Evolutionary conservation across 106 monocot species (phyloP).

Genomic region (Acorus gramineus): DNA sequence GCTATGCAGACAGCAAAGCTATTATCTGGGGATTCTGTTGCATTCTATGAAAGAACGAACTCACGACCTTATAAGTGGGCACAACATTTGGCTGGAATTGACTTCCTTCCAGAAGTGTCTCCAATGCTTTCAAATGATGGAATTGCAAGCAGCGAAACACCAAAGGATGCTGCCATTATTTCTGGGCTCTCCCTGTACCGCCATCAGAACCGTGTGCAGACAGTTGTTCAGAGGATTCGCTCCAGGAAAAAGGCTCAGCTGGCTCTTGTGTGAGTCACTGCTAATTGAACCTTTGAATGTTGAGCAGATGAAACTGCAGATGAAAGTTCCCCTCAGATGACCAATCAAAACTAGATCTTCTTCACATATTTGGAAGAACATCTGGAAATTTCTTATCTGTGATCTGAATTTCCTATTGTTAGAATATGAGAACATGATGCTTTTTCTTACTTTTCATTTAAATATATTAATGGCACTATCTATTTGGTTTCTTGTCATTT

Average conservation of each 20-base stretch:
- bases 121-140: constrained; percentile 23
- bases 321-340: constrained; percentile 1
- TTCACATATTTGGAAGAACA: too few relatives aligned
- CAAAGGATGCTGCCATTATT: constrained; percentile 21
- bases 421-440: too few relatives aligned
- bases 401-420: too few relatives aligned
- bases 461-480: too few relatives aligned
- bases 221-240: constrained; percentile 82
- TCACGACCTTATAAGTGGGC: constrained; percentile 92
- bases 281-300: constrained; percentile 22
- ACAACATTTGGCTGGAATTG: constrained; percentile 96
- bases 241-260: constrained; percentile 78
- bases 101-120: constrained; percentile 78
- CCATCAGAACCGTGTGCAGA: constrained; percentile 76
- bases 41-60: constrained; percentile 40
- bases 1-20: constrained; percentile 68
- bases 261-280: constrained; percentile 98
- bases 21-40: constrained; percentile 41
- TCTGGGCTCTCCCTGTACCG: constrained; percentile 73
- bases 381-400: too few relatives aligned
- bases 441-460: too few relatives aligned
- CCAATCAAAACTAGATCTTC: too few relatives aligned
- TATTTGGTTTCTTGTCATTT: too few relatives aligned
- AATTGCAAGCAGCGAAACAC: constrained; percentile 8
- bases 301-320: constrained; percentile 6